Evolutionary conservation across 257 asterid genomes (phyloP).

Genomic region (Thymus mandschuricus): DNA sequence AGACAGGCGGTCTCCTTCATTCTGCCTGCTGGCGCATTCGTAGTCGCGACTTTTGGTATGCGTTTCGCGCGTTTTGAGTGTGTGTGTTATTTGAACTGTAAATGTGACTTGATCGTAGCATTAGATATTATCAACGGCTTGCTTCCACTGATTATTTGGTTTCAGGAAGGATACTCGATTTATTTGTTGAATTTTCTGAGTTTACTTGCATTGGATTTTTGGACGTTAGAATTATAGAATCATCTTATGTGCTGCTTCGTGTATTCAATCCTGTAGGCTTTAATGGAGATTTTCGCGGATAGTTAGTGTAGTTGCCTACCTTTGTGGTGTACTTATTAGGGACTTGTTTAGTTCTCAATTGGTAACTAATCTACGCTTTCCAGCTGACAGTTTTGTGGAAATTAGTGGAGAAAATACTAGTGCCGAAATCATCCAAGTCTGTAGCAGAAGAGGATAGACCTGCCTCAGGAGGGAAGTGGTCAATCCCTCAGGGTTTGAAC

Average conservation of each 20-base stretch:
- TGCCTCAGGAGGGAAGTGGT: constrained; percentile 72
- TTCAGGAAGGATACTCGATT: neutral
- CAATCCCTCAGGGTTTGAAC: constrained; percentile 81
- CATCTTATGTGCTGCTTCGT: constrained; percentile 7
- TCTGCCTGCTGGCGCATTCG: constrained; percentile 76
- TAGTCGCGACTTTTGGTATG: constrained; percentile 79
- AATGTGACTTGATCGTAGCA: neutral
- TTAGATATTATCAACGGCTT: constrained; percentile 15
- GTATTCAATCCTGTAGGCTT: neutral
- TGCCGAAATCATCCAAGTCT: constrained; percentile 60
- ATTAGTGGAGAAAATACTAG: constrained; percentile 74
- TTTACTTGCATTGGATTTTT: neutral
- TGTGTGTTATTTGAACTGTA: neutral
- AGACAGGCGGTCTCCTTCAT: constrained; percentile 55
- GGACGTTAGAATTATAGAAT: constrained; percentile 1
- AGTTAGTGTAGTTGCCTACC: neutral
- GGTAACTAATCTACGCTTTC: constrained; percentile 68
- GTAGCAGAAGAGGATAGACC: constrained; percentile 57
- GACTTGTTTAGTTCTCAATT: constrained; percentile 35
- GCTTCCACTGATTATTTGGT: constrained; percentile 11
- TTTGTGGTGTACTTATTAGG: neutral
- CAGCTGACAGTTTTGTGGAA: constrained; percentile 98
- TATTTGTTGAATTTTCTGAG: neutral
- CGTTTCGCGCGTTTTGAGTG: constrained; percentile 13
- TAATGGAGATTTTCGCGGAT: neutral